Evolutionary conservation across 257 asterid genomes (phyloP), one percentile per base, ranked within the genome.

Genomic region (Nemophila menziesii): DNA sequence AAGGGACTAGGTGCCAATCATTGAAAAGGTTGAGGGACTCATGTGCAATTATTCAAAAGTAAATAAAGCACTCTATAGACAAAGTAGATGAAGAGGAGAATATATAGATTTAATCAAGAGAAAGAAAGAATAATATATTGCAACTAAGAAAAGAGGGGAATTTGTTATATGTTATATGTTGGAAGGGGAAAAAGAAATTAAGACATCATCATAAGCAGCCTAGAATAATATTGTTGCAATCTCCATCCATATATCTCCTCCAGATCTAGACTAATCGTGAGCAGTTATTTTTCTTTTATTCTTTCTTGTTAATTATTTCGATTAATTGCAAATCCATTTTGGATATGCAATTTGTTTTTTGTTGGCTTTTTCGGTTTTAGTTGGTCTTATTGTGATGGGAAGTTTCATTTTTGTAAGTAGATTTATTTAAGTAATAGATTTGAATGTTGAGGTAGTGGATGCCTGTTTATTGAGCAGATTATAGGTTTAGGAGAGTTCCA

Each of bases 191-290:
- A 11, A 39, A 20, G 22, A 26, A 29, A 40, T 24, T 26, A 34
- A 20, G 57, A 48, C 20, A 39, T 26, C 49, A 8, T 15, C 23
- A 13, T 21, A 48, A 33, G 22, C 4, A 16, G 3, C 18, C 16
- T 27, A 16, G 24, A 10, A 86, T 86, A 94, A 79, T 83, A 65
- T 80, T 86, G 39, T 66, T 86, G 65, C 97, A 80, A 63, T 82
- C 94, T 4, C 82, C 76, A 43, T 77, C 93, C 64, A 79, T 78
- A 72, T 86, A 77, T 60, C 92, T 86, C 61, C 84, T 82, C 57
- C 92, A 82, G 82, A 81, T 82, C 78, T 73, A 82, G 77, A 72
- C 92, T 34, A 77, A 75, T 55, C 82, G 94, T 51, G 67, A 69
- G 46, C 79, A 71, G 97, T 79, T 8, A 79, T 54, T 70, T 48